Evolutionary conservation across 768 basidiomycete species (phyloP).

Genomic region (Exidia glandulosa): DNA sequence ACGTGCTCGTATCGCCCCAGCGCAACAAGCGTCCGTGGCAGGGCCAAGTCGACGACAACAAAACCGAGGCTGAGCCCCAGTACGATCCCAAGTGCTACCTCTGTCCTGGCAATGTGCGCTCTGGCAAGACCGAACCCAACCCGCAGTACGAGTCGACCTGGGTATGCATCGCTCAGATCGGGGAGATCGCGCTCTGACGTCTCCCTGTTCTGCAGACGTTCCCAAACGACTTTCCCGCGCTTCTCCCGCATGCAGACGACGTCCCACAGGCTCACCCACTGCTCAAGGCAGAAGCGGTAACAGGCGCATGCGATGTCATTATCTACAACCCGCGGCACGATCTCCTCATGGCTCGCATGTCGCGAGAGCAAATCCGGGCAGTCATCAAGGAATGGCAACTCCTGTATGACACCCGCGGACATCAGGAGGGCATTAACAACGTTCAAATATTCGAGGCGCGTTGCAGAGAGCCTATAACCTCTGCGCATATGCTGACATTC

Average conservation of each 20-base stretch:
- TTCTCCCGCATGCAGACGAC: slow-evolving; percentile 55
- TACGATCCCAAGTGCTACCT: slow-evolving; percentile 75
- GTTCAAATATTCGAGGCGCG: slow-evolving; percentile 85
- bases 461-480: background rate
- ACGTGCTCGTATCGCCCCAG: slow-evolving; percentile 81
- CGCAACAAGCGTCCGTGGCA: slow-evolving; percentile 87
- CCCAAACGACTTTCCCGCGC: slow-evolving; percentile 74
- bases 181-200: background rate
- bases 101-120: slow-evolving; percentile 74
- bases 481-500: slow-evolving; percentile 6
- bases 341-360: slow-evolving; percentile 64
- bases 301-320: slow-evolving; percentile 81
- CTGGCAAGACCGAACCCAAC: slow-evolving; percentile 53
- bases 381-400: slow-evolving; percentile 67
- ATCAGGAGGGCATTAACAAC: slow-evolving; percentile 58
- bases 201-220: slow-evolving; percentile 28
- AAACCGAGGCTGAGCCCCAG: slow-evolving; percentile 38
- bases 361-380: slow-evolving; percentile 40
- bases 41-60: slow-evolving; percentile 60
- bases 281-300: slow-evolving; percentile 51
- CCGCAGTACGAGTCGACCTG: slow-evolving; percentile 55
- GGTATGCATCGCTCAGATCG: slow-evolving; percentile 14
- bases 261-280: slow-evolving; percentile 42
- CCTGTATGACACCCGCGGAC: slow-evolving; percentile 49
- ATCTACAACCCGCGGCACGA: slow-evolving; percentile 82